Base-by-base conservation (phyloP, 495 filamentous ascomycete genomes). In the Ascodesmis nigricans region DNA sequence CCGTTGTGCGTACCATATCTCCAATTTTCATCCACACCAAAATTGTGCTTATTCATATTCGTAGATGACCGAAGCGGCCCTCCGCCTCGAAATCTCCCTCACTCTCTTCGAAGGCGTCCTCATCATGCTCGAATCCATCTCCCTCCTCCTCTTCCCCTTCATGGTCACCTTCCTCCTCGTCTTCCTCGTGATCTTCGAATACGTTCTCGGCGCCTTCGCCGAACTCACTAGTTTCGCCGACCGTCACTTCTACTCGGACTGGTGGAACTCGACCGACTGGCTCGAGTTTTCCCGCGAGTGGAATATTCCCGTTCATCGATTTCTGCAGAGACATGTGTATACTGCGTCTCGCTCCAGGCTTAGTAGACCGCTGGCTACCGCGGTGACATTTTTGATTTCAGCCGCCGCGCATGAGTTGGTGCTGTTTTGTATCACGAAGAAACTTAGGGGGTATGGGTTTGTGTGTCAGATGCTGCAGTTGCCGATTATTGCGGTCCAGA, bases 221-320 rank as follows among this genome's bases (percentile, higher is more conserved):
- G 87, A 95, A 54, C 72, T 93, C 39, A 93, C 87, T 13, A 70
- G 76, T 43, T 95, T 95, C 46, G 84, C 76, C 14, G 84, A 95
- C 54, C 69, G 84, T 6, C 81, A 87, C 53, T 95, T 95, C 56
- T 95, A 93, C 55, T 73, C 75, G 17, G 84, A 95, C 61, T 95
- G 84, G 84, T 95, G 84, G 83, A 79, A 79, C 56, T 66, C 59
- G 35, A 73, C 70, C 38, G 73, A 78, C 59, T 79, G 82, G 83
- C 73, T 97, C 38, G 87, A 97, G 55, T 97, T 97, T 56, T 83
- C 75, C 13, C 66, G 87, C 36, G 82, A 95, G 59, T 97, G 87
- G 87, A 97, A 97, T 52, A 72, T 91, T 27, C 87, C 87, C 30
- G 87, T 97, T n/a, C 90, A 97, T 60, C 75, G 83, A 52, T 97